Conservation (phyloP, 2,329 filamentous ascomycete species). For the Claviceps africana region DNA sequence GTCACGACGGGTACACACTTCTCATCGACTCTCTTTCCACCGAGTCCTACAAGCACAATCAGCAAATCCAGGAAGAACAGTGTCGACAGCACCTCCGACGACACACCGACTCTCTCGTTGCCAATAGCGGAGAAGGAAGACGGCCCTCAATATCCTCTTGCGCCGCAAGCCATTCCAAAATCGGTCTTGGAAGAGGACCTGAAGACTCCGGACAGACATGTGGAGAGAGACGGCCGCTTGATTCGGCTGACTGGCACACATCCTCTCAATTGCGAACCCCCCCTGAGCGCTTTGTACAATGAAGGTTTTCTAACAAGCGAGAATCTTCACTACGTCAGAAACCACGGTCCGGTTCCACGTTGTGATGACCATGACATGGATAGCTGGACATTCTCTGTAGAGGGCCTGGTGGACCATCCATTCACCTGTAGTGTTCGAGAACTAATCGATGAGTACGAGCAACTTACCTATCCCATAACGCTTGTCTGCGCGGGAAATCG, state of each 20-base stretch:
- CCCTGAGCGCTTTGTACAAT: constrained; percentile 63
- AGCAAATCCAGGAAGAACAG: constrained; percentile 23
- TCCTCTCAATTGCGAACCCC: constrained; percentile 83
- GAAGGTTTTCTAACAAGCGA: constrained; percentile 75
- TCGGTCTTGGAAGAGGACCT: constrained; percentile 60
- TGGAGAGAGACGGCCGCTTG: constrained; percentile 64
- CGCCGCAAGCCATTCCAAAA: constrained; percentile 47
- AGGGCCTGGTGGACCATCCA: constrained; percentile 70
- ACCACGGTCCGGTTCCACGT: constrained; percentile 71
- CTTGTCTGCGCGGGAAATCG: constrained; percentile 86
- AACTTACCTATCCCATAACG: constrained; percentile 75
- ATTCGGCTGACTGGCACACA: constrained; percentile 80
- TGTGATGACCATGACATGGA: constrained; percentile 59
- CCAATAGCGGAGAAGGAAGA: background rate
- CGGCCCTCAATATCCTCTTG: constrained; percentile 43
- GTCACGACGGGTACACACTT: background rate
- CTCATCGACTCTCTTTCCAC: constrained; percentile 16
- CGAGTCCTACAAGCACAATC: constrained; percentile 26
- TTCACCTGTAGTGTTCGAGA: constrained; percentile 58
- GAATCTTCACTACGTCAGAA: constrained; percentile 82
- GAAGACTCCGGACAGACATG: constrained; percentile 71
- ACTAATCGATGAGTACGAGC: constrained; percentile 59
- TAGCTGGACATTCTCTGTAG: constrained; percentile 70
- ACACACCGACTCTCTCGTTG: background rate
- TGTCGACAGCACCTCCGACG: constrained; percentile 10